Evolutionary conservation across 768 basidiomycete species (phyloP).

Genomic region (Lyophyllum semitale): DNA sequence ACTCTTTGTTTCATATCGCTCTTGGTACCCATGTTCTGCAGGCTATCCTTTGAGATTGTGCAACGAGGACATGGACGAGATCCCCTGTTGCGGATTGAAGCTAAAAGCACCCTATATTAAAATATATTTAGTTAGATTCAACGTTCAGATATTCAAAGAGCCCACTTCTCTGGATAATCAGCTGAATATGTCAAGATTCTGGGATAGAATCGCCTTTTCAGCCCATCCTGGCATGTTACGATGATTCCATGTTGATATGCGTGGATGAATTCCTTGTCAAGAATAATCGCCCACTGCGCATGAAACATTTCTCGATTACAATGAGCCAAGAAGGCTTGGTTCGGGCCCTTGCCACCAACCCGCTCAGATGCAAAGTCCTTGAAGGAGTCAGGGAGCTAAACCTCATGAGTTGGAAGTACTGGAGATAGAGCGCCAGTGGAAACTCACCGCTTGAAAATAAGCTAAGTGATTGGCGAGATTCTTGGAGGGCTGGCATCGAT

Average conservation of each 20-base stretch:
- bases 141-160: neutral
- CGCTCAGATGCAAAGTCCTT: neutral
- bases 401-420: neutral
- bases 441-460: slow-evolving; percentile 27
- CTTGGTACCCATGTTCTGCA: slow-evolving; percentile 8
- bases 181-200: slow-evolving; percentile 29
- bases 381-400: slow-evolving; percentile 9
- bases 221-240: slow-evolving; percentile 20
- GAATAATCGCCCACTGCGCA: slow-evolving; percentile 22
- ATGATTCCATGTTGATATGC: slow-evolving; percentile 25
- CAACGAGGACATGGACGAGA: slow-evolving; percentile 21
- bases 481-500: slow-evolving; percentile 18
- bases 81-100: slow-evolving; percentile 18
- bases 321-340: slow-evolving; percentile 8
- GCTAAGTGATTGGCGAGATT: slow-evolving; percentile 28
- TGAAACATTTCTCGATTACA: slow-evolving; percentile 29
- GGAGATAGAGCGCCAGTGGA: neutral
- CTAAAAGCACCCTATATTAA: slow-evolving; percentile 18
- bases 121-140: neutral
- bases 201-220: slow-evolving; percentile 23
- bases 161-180: slow-evolving; percentile 33
- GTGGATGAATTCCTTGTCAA: slow-evolving; percentile 24
- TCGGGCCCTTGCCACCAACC: neutral
- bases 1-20: neutral
- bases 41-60: slow-evolving; percentile 3